Evolutionary conservation across 805 yeast genomes (phyloP).

Genomic region (Candida gorgasii): DNA sequence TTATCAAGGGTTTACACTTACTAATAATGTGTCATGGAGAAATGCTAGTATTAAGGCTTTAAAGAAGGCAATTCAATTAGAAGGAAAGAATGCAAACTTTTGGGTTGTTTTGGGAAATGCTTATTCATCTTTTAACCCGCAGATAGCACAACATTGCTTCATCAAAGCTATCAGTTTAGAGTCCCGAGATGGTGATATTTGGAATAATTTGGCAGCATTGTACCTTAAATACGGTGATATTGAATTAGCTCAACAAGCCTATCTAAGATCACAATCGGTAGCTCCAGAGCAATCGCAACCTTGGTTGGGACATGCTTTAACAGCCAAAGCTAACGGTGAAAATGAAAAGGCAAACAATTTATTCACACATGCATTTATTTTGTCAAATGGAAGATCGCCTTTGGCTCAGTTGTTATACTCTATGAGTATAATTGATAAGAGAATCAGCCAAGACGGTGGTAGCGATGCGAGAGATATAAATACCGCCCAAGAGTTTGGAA

Average conservation of each 20-base stretch:
- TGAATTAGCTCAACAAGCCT: constrained; percentile 71
- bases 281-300: constrained; percentile 75
- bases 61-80: constrained; percentile 70
- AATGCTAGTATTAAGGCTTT: constrained; percentile 56
- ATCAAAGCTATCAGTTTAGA: constrained; percentile 76
- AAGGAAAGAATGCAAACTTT: constrained; percentile 64
- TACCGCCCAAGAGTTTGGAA: constrained; percentile 62
- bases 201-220: constrained; percentile 82
- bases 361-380: constrained; percentile 74
- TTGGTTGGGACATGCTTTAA: constrained; percentile 86
- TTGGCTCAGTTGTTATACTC: constrained; percentile 75
- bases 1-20: constrained; percentile 40
- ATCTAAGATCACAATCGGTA: constrained; percentile 71
- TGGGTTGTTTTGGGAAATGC: constrained; percentile 89
- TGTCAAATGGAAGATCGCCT: constrained; percentile 74
- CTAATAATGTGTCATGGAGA: constrained; percentile 27
- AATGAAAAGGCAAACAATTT: constrained; percentile 50
- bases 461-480: constrained; percentile 56
- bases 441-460: constrained; percentile 43
- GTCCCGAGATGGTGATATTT: constrained; percentile 63
- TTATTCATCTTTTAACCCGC: constrained; percentile 60
- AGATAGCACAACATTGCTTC: constrained; percentile 89
- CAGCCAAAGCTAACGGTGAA: constrained; percentile 53
- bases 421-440: constrained; percentile 49
- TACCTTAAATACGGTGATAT: constrained; percentile 69